Conservation (phyloP, 768 basidiomycete genomes). For the Termitomyces sp. region DNA sequence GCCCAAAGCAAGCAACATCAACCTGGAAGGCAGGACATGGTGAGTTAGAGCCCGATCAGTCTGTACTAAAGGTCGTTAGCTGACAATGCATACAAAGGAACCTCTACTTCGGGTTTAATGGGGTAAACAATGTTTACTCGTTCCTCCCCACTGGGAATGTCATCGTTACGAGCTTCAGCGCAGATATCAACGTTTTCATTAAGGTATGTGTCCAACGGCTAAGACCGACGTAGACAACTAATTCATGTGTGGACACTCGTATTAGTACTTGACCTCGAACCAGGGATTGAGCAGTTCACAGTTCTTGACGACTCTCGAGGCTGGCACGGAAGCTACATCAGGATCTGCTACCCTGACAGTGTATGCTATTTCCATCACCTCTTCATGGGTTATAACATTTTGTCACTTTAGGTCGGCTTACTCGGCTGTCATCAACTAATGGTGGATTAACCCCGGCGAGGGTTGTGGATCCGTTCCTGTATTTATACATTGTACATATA, state of each 20-base stretch:
- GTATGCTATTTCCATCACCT: conserved; percentile 25
- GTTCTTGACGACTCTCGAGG: conserved; percentile 54
- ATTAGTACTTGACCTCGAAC: conserved; percentile 44
- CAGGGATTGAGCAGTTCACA: conserved; percentile 43
- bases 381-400: not conserved
- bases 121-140: conserved; percentile 44
- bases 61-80: not conserved
- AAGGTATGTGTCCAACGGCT: conserved; percentile 22
- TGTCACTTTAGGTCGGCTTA: not conserved
- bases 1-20: conserved; percentile 38
- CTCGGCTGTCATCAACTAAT: conserved; percentile 1
- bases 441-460: too few relatives aligned
- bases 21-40: conserved; percentile 48
- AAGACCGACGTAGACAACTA: not conserved
- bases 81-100: conserved; percentile 30
- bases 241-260: not conserved
- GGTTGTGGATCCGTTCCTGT: not conserved
- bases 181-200: conserved; percentile 49
- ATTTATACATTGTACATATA: not conserved
- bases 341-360: conserved; percentile 50
- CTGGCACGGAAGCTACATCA: conserved; percentile 56
- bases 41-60: conserved; percentile 11
- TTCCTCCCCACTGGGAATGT: conserved; percentile 35
- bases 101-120: conserved; percentile 49
- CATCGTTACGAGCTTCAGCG: conserved; percentile 41